phyloP scores from a whole-genome alignment of 2,329 filamentous ascomycete species.

The Cladosporium sp. region DNA sequence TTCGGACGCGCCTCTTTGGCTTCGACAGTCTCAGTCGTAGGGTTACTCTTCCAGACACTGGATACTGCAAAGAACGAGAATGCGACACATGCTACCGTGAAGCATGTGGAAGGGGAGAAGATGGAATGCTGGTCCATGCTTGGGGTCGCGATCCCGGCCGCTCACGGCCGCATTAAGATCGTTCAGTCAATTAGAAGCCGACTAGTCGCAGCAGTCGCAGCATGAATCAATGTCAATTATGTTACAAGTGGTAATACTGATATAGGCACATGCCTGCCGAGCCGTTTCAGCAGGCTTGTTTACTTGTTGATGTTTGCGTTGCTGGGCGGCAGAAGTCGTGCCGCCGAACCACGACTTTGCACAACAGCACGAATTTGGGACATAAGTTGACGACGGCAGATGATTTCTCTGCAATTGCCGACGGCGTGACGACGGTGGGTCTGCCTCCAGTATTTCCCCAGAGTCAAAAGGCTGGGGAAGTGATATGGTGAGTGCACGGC shows the following conservation, averaged over 20 bases:
- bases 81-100: constrained; percentile 23
- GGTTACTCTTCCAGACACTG: constrained; percentile 18
- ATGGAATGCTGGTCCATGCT: constrained; percentile 15
- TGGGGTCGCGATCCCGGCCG: background rate
- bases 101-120: constrained; percentile 23
- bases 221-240: background rate
- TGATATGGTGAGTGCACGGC: background rate
- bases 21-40: background rate
- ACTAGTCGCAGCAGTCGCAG: background rate
- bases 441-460: background rate
- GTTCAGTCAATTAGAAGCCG: background rate
- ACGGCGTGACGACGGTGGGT: background rate
- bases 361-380: too few relatives aligned
- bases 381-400: background rate
- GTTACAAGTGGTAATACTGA: background rate
- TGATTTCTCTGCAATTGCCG: background rate
- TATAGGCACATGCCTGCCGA: constrained; percentile 1
- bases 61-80: constrained; percentile 24
- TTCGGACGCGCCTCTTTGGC: constrained; percentile 10
- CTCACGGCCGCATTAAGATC: background rate
- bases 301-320: constrained; percentile 2
- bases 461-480: background rate
- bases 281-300: constrained; percentile 4
- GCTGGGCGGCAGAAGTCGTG: background rate
- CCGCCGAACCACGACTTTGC: background rate